Evolutionary conservation across 1,284 basidiomycete genomes (phyloP).

Genomic region (Malassezia japonica): DNA sequence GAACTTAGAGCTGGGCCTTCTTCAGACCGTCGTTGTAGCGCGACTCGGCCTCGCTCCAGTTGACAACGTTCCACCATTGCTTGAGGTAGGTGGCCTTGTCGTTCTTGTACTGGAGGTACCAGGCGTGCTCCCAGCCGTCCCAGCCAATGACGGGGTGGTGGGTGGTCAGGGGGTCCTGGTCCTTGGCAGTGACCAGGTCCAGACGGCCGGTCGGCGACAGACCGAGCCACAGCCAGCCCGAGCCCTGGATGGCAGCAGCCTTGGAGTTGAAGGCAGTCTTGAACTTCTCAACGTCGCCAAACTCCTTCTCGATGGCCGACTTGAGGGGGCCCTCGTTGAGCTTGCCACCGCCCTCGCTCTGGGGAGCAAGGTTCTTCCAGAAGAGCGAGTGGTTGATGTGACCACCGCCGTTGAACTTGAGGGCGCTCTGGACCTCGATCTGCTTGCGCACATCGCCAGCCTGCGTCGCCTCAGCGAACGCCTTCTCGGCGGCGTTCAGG

Average conservation of each 20-base stretch:
- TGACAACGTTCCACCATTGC: conserved; percentile 21
- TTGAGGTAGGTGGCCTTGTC: conserved; percentile 20
- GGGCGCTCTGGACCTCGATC: conserved; percentile 72
- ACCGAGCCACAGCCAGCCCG: conserved; percentile 90
- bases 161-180: conserved; percentile 86
- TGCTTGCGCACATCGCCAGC: conserved; percentile 63
- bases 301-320: conserved; percentile 69
- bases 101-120: conserved; percentile 47
- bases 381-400: conserved; percentile 76
- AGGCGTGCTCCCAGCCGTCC: conserved; percentile 86
- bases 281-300: conserved; percentile 69
- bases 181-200: conserved; percentile 71
- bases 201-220: conserved; percentile 56
- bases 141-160: conserved; percentile 86
- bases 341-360: conserved; percentile 53
- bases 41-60: conserved; percentile 17
- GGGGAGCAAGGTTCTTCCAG: conserved; percentile 72
- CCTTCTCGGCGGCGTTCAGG: conserved; percentile 65
- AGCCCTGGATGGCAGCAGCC: conserved; percentile 90
- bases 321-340: conserved; percentile 62
- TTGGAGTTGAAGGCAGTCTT: conserved; percentile 72
- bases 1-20: conserved; percentile 15
- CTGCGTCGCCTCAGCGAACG: conserved; percentile 59
- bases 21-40: conserved; percentile 15
- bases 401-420: conserved; percentile 83